Evolutionary conservation across 768 basidiomycete species (phyloP), one percentile per base, ranked within the genome.

Genomic region (Lactifluus volemus): DNA sequence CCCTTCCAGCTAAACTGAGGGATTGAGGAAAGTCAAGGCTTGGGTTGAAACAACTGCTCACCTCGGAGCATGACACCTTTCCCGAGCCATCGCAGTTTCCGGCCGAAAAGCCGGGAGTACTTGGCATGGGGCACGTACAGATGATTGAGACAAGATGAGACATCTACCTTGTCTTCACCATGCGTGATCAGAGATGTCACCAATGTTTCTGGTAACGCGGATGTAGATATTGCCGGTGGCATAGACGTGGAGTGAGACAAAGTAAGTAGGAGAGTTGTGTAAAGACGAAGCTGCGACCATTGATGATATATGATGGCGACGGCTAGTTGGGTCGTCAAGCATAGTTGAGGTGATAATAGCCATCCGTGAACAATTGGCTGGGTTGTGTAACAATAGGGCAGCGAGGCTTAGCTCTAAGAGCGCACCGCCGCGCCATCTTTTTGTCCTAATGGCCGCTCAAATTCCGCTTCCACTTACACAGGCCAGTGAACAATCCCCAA

Each of bases 51-150:
- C n/a, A 38, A 49, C n/a, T 17, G 12, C 56, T 29, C 36, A 58
- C 61, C 61, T 63, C 61, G 61, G 14, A 63, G 39, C 52, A 63
- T 53, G 11, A 45, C 61, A 15, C 61, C 61, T 39, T 58, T 58
- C 44, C 61, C 61, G n/a, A 58, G 41, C 53, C 39, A 63, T 54
- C 45, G 52, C 41, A 58, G n/a, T 49, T 53, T 48, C 47, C 30
- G 51, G 39, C 57, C 52, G 5, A 38, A 34, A 53, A 39, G 12
- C 12, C 21, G 29, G 47, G 59, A 60, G 39, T 58, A 53, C 53
- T 12, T 58, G 32, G 39, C 56, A 7, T 58, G 57, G 14, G 57
- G 61, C 21, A 49, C 7, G 7, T 58, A 63, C 41, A 63, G 17
- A 5, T 42, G 61, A 53, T 62, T 56, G 32, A 58, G 56, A 44